Conservation (phyloP, 768 basidiomycete species). For the Lentinula lateritia region DNA sequence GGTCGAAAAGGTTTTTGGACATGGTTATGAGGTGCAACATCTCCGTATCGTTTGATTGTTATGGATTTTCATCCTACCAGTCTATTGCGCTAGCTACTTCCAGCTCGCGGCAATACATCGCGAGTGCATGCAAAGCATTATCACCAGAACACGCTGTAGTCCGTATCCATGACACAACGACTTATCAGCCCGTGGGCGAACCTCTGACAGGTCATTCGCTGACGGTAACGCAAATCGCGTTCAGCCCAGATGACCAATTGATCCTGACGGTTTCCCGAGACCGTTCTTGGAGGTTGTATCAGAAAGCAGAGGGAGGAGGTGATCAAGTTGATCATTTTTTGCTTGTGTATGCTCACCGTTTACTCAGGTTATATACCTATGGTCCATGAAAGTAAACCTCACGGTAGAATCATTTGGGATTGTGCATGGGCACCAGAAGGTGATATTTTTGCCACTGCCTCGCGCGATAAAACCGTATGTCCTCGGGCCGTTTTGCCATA, state of each 20-base stretch:
- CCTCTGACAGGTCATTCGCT: slow-evolving; percentile 81
- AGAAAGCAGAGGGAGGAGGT: slow-evolving; percentile 42
- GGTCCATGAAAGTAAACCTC: slow-evolving; percentile 68
- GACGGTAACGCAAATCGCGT: slow-evolving; percentile 86
- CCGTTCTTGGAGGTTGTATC: slow-evolving; percentile 85
- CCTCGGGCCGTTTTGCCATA: not conserved
- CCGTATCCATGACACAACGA: slow-evolving; percentile 69
- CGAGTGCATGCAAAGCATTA: slow-evolving; percentile 89
- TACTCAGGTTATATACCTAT: slow-evolving; percentile 54
- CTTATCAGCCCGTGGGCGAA: slow-evolving; percentile 64
- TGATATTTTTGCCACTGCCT: slow-evolving; percentile 85
- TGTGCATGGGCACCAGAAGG: slow-evolving; percentile 80
- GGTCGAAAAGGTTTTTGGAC: slow-evolving; percentile 93
- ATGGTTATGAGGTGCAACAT: slow-evolving; percentile 85
- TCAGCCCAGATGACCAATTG: slow-evolving; percentile 78
- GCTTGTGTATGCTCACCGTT: not conserved
- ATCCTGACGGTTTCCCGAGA: slow-evolving; percentile 88
- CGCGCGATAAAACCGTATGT: slow-evolving; percentile 88
- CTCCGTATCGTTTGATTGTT: not conserved
- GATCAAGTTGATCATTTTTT: not conserved
- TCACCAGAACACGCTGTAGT: slow-evolving; percentile 85
- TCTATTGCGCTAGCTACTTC: slow-evolving; percentile 80
- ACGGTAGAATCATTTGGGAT: slow-evolving; percentile 94
- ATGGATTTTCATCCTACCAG: slow-evolving; percentile 29
- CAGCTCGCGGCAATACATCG: slow-evolving; percentile 60